Percentiles rank a stretch among this genome's conserved stretches.
phyloP scores from a whole-genome alignment of 805 yeast species.

The Phaffomyces antillensis region DNA sequence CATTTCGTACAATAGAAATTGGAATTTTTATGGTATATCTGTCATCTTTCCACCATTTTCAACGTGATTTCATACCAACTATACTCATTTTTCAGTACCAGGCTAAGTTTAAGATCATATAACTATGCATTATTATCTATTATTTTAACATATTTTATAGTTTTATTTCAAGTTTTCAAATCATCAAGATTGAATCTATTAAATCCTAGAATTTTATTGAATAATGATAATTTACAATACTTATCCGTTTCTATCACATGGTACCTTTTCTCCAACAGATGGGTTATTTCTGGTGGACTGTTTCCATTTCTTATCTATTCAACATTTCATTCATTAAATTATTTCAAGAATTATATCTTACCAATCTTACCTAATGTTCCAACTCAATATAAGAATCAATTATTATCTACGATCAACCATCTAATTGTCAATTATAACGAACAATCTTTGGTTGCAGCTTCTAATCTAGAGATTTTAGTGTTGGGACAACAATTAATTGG shows the following conservation, averaged over 20 bases:
- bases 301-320: slow-evolving; percentile 60
- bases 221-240: slow-evolving; percentile 59
- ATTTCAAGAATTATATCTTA: slow-evolving; percentile 46
- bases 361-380: slow-evolving; percentile 37
- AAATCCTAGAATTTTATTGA: slow-evolving; percentile 27
- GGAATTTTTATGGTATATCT: slow-evolving; percentile 58
- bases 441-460: slow-evolving; percentile 35
- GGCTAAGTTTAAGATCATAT: slow-evolving; percentile 30
- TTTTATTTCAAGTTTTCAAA: slow-evolving; percentile 51
- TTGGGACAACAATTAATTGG: slow-evolving; percentile 33
- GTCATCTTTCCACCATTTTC: slow-evolving; percentile 45
- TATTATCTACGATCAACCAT: slow-evolving; percentile 24
- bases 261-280: slow-evolving; percentile 36
- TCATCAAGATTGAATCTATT: slow-evolving; percentile 26
- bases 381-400: slow-evolving; percentile 20
- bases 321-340: slow-evolving; percentile 55
- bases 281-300: slow-evolving; percentile 39
- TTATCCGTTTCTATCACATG: slow-evolving; percentile 36
- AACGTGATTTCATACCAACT: slow-evolving; percentile 34
- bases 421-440: slow-evolving; percentile 36
- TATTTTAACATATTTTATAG: slow-evolving; percentile 54
- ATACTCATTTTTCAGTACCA: slow-evolving; percentile 34
- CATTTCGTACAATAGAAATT: background rate
- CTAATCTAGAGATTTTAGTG: slow-evolving; percentile 40
- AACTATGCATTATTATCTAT: slow-evolving; percentile 41